Evolutionary conservation across 1,139 yeast genomes (phyloP).

Genomic region (Diutina neorugosa): DNA sequence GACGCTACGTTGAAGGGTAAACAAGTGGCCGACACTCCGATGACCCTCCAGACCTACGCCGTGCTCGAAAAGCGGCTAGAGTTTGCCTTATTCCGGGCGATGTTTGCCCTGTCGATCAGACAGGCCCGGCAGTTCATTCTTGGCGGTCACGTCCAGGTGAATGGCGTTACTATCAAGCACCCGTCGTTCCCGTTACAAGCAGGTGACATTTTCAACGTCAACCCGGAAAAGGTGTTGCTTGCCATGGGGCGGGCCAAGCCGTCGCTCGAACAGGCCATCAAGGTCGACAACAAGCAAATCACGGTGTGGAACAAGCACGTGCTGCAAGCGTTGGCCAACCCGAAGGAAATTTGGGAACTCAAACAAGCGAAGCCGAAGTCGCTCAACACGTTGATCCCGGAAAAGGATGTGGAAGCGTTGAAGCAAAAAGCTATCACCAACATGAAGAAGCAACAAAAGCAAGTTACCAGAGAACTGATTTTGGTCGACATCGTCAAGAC

Average conservation of each 20-base stretch:
- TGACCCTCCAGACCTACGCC: constrained; percentile 81
- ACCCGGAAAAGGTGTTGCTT: constrained; percentile 72
- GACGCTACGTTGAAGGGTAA: constrained; percentile 62
- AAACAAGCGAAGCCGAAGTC: constrained; percentile 33
- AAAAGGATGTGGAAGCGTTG: constrained; percentile 11
- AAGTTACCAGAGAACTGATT: constrained; percentile 32
- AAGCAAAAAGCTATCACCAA: constrained; percentile 14
- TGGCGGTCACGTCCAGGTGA: constrained; percentile 75
- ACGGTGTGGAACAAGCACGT: constrained; percentile 67
- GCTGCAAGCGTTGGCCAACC: constrained; percentile 41
- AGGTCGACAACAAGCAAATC: constrained; percentile 60
- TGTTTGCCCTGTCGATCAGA: constrained; percentile 89
- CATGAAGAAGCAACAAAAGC: constrained; percentile 28
- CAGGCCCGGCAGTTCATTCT: constrained; percentile 87
- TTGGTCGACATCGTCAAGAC: constrained; percentile 27
- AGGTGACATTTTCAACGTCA: constrained; percentile 81
- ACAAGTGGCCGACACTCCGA: constrained; percentile 53
- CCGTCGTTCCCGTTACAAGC: constrained; percentile 70
- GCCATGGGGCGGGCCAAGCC: constrained; percentile 87
- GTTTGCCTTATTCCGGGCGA: constrained; percentile 76
- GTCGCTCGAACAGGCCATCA: constrained; percentile 50
- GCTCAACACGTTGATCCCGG: constrained; percentile 17
- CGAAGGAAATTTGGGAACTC: constrained; percentile 46
- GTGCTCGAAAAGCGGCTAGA: constrained; percentile 82
- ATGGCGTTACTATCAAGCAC: constrained; percentile 65